phyloP scores from a whole-genome alignment of 78 protist genomes.

The Dictyostelium purpureum region DNA sequence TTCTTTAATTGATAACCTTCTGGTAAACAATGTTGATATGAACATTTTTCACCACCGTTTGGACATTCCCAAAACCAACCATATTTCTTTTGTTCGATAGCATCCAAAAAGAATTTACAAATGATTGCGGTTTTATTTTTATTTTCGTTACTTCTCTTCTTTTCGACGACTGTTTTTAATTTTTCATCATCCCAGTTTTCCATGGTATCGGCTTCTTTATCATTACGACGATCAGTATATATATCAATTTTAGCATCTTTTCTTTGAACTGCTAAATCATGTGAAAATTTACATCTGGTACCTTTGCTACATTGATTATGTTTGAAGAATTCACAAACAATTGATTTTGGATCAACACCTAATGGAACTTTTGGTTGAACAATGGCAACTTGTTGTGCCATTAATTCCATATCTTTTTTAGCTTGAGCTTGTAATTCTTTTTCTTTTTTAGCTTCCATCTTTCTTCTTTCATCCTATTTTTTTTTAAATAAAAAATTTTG shows the following conservation, averaged over 20 bases:
- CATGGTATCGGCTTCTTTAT: conserved; percentile 65
- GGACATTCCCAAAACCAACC: conserved; percentile 97
- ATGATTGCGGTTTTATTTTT: conserved; percentile 63
- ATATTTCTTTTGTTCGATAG: conserved; percentile 86
- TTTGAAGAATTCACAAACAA: conserved; percentile 90
- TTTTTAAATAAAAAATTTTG: background rate
- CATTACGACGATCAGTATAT: conserved; percentile 70
- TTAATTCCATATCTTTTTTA: conserved; percentile 50
- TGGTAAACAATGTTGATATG: conserved; percentile 91
- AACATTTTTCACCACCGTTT: conserved; percentile 84
- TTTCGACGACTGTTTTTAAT: conserved; percentile 80
- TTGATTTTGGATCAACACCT: conserved; percentile 90
- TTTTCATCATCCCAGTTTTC: conserved; percentile 87
- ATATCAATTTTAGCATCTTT: conserved; percentile 61
- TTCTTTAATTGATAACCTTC: conserved; percentile 89
- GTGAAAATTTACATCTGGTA: conserved; percentile 87
- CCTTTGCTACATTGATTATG: conserved; percentile 88
- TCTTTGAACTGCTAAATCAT: conserved; percentile 79
- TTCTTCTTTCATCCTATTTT: background rate
- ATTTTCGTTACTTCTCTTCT: conserved; percentile 70
- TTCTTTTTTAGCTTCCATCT: conserved; percentile 16
- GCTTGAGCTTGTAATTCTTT: conserved; percentile 48
- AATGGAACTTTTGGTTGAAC: conserved; percentile 63
- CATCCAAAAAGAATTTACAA: conserved; percentile 93
- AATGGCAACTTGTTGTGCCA: conserved; percentile 19